Evolutionary conservation across 768 basidiomycete genomes (phyloP).

Genomic region (Boletellus ananiceps): DNA sequence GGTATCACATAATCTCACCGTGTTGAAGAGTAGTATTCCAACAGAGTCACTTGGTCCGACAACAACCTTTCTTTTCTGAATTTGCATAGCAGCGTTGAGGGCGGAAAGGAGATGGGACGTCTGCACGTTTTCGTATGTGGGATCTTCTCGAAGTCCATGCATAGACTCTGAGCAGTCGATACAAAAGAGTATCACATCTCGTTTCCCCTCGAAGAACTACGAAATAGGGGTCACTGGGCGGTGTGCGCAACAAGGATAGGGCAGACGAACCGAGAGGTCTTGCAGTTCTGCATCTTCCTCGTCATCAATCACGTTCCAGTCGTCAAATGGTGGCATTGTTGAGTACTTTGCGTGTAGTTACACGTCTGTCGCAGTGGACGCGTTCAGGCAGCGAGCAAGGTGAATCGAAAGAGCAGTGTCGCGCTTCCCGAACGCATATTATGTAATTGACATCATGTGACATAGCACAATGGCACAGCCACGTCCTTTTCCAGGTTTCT

Average conservation of each 20-base stretch:
- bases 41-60: constrained; percentile 85
- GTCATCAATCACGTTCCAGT: constrained; percentile 76
- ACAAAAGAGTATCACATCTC: constrained; percentile 90
- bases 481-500: background rate
- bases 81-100: constrained; percentile 77
- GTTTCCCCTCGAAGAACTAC: constrained; percentile 66
- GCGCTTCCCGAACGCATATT: constrained; percentile 17
- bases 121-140: constrained; percentile 57
- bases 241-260: constrained; percentile 7
- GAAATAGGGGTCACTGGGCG: constrained; percentile 14
- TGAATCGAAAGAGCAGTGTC: constrained; percentile 5
- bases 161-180: constrained; percentile 93
- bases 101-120: constrained; percentile 77
- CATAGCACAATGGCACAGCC: background rate
- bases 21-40: constrained; percentile 90
- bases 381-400: background rate
- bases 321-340: constrained; percentile 65
- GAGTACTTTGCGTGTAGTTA: no score
- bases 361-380: background rate
- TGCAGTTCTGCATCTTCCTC: constrained; percentile 83
- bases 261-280: constrained; percentile 50
- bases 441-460: constrained; percentile 23
- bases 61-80: constrained; percentile 87
- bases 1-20: constrained; percentile 46
- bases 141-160: constrained; percentile 67